A percentile compares a stretch with the other conserved stretches of the same genome.
These are phyloP conservation scores for Aureobasidium sp. DNA, from an alignment of 2,329 filamentous ascomycete genomes.

Conservation along the genomic window DNA sequence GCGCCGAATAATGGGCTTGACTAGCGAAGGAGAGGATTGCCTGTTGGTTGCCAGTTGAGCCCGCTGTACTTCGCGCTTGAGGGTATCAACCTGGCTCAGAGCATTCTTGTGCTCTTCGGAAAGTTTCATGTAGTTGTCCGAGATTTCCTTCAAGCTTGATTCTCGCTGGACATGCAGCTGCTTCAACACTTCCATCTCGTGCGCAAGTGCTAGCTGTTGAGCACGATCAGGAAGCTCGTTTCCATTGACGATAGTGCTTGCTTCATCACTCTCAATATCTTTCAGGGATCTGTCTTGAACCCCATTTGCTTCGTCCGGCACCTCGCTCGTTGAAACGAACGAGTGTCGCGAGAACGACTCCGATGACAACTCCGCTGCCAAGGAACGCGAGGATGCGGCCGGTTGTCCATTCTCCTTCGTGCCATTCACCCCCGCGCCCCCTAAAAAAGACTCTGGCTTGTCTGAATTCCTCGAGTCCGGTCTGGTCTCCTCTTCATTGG, in stretches of 20 bases:
- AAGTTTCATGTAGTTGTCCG: conserved; percentile 72
- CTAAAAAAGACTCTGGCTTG: conserved; percentile 77
- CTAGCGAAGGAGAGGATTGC: conserved; percentile 17
- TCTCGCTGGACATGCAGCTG: conserved; percentile 68
- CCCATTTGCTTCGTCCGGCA: conserved; percentile 49
- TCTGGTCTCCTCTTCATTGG: conserved; percentile 50
- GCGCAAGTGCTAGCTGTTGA: conserved; percentile 24
- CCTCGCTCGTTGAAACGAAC: conserved; percentile 22
- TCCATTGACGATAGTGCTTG: conserved; percentile 15
- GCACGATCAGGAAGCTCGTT: conserved; percentile 12
- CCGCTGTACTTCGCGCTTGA: conserved; percentile 78
- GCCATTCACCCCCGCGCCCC: conserved; percentile 62
- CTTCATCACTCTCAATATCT: conserved; percentile 36
- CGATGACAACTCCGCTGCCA: conserved; percentile 89
- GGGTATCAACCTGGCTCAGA: conserved; percentile 77
- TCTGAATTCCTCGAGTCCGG: conserved; percentile 38
- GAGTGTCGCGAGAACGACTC: conserved; percentile 56
- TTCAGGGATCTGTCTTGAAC: conserved; percentile 41
- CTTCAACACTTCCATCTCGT: conserved; percentile 65
- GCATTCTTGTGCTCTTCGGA: conserved; percentile 74
- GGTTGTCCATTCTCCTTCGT: conserved; percentile 59
- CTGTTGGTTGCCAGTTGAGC: conserved; percentile 33
- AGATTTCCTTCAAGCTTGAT: conserved; percentile 61
- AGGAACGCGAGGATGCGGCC: conserved; percentile 71
- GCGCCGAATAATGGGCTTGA: conserved; percentile 66